These are phyloP conservation scores for Ascochyta pisi DNA, from an alignment of 2,329 filamentous ascomycete genomes.

Conservation along the genomic window DNA sequence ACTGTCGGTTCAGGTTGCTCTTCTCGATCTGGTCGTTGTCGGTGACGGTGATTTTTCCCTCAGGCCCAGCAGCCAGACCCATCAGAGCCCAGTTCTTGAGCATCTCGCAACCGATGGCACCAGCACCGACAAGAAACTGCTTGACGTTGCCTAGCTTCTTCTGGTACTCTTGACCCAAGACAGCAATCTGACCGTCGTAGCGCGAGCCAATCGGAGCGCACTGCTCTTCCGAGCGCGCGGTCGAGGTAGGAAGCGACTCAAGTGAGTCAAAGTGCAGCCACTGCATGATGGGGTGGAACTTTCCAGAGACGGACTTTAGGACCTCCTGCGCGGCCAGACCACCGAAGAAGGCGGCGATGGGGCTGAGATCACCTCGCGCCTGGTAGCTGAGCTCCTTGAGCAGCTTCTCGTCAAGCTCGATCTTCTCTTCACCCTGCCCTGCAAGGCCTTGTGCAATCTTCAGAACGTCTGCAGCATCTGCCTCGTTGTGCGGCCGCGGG, in stretches of 20 bases:
- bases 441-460: slow-evolving; percentile 78
- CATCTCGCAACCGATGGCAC: slow-evolving; percentile 98
- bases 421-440: slow-evolving; percentile 68
- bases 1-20: slow-evolving; percentile 97
- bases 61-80: slow-evolving; percentile 84
- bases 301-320: slow-evolving; percentile 95
- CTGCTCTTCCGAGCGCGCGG: slow-evolving; percentile 78
- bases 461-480: slow-evolving; percentile 80
- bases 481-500: slow-evolving; percentile 82
- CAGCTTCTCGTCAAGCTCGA: slow-evolving; percentile 90
- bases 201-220: slow-evolving; percentile 85
- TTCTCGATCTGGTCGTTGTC: slow-evolving; percentile 99
- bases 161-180: slow-evolving; percentile 92
- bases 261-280: slow-evolving; percentile 98
- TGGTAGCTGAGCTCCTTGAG: slow-evolving; percentile 94
- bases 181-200: slow-evolving; percentile 96
- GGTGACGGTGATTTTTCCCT: slow-evolving; percentile 89
- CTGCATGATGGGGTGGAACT: slow-evolving; percentile 94
- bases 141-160: slow-evolving; percentile 90
- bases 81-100: slow-evolving; percentile 99
- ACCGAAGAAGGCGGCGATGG: slow-evolving; percentile 94
- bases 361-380: slow-evolving; percentile 85
- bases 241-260: slow-evolving; percentile 85
- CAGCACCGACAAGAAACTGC: slow-evolving; percentile 93
- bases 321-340: slow-evolving; percentile 93